These are phyloP conservation scores for Rhododendron vialii DNA, from an alignment of 148 eudicot species.

Conservation along the genomic window DNA sequence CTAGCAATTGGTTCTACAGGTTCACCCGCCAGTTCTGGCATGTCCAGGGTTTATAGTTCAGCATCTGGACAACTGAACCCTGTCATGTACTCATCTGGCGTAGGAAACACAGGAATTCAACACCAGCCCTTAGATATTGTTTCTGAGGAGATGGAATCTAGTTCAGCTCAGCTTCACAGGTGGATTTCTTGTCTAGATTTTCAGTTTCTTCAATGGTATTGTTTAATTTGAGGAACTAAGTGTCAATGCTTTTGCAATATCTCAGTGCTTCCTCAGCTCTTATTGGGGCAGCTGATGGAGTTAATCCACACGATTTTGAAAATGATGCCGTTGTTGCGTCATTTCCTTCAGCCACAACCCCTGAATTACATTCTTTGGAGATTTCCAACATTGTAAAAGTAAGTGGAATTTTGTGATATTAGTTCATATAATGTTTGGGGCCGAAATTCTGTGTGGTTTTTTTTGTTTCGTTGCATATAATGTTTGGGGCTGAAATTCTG, in stretches of 20 bases:
- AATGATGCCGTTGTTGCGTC: conserved; percentile 40
- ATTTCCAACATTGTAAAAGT: conserved; percentile 45
- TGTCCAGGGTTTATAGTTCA: conserved; percentile 44
- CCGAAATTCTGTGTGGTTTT: background rate
- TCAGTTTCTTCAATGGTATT: background rate
- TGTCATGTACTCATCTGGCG: conserved; percentile 52
- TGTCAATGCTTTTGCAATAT: conserved; percentile 10
- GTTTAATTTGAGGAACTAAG: background rate
- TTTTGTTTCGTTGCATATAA: conserved; percentile 12
- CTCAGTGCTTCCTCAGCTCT: conserved; percentile 54
- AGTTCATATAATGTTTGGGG: background rate
- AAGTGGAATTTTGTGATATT: conserved; percentile 5
- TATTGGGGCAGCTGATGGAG: conserved; percentile 39
- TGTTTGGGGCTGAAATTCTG: conserved; percentile 6
- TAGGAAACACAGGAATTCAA: conserved; percentile 50
- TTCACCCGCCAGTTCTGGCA: conserved; percentile 43
- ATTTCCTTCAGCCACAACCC: conserved; percentile 39
- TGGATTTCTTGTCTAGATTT: conserved; percentile 15
- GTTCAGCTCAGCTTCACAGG: conserved; percentile 54
- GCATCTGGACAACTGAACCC: conserved; percentile 58
- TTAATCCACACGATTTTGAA: conserved; percentile 43
- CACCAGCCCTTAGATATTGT: conserved; percentile 59
- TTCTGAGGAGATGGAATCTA: conserved; percentile 60
- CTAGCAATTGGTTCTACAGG: conserved; percentile 42
- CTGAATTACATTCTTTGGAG: conserved; percentile 55